These are phyloP conservation scores for Lyophyllum shimeji DNA, from an alignment of 768 basidiomycete genomes.

Conservation along the genomic window DNA sequence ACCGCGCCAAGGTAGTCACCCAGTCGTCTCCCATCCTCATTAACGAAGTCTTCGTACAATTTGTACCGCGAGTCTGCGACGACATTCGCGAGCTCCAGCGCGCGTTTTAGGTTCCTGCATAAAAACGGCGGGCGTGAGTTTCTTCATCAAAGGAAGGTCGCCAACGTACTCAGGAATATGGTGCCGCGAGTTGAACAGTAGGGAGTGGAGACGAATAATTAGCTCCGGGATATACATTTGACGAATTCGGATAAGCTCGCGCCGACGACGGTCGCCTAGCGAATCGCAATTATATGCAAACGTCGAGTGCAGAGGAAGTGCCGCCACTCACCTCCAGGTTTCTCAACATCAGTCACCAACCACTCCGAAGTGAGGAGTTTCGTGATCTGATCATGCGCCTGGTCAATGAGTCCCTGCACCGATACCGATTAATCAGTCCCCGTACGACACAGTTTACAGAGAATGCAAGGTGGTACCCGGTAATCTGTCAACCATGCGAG, in stretches of 20 bases:
- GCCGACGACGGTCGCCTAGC: slow-evolving; percentile 51
- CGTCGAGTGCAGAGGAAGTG: not conserved
- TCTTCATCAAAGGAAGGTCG: not conserved
- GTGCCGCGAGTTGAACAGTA: slow-evolving; percentile 63
- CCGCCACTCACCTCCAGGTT: slow-evolving; percentile 33
- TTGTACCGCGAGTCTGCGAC: slow-evolving; percentile 87
- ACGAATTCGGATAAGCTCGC: slow-evolving; percentile 78
- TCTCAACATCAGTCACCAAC: slow-evolving; percentile 59
- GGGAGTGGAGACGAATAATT: slow-evolving; percentile 78
- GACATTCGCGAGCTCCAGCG: slow-evolving; percentile 75
- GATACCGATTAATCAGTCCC: not conserved
- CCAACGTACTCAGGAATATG: slow-evolving; percentile 65
- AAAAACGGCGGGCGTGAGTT: not conserved
- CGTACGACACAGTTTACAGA: not conserved
- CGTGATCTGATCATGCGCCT: slow-evolving; percentile 61
- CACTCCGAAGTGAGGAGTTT: slow-evolving; percentile 78
- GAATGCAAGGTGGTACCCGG: slow-evolving; percentile 37
- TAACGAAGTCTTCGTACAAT: slow-evolving; percentile 83
- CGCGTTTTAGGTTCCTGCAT: slow-evolving; percentile 70
- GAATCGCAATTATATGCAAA: slow-evolving; percentile 4
- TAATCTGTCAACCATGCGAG: slow-evolving; percentile 66
- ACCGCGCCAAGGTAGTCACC: slow-evolving; percentile 76
- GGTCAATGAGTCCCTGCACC: slow-evolving; percentile 58
- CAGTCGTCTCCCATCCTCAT: slow-evolving; percentile 57
- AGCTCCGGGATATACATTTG: slow-evolving; percentile 90